Evolutionary conservation across 1,139 yeast genomes (phyloP).

Genomic region (Candida sp.): DNA sequence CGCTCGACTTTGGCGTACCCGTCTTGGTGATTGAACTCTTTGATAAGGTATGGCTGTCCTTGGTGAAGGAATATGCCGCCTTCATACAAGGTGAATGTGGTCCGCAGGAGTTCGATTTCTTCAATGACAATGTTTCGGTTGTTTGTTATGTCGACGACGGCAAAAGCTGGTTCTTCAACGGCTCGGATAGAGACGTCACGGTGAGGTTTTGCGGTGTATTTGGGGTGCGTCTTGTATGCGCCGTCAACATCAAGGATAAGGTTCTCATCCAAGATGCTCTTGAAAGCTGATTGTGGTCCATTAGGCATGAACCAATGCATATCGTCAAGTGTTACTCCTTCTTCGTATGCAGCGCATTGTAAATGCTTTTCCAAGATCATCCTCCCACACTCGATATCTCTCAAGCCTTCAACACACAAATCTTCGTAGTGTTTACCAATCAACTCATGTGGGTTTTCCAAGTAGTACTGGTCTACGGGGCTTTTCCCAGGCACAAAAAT

Average conservation of each 20-base stretch:
- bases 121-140: slow-evolving; percentile 79
- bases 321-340: slow-evolving; percentile 56
- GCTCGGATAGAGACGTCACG: slow-evolving; percentile 78
- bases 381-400: slow-evolving; percentile 38
- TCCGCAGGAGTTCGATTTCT: slow-evolving; percentile 88
- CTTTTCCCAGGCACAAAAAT: slow-evolving; percentile 82
- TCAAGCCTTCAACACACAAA: slow-evolving; percentile 43
- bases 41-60: slow-evolving; percentile 86
- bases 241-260: slow-evolving; percentile 53
- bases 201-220: slow-evolving; percentile 83
- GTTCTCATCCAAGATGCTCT: slow-evolving; percentile 44
- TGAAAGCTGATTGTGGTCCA: slow-evolving; percentile 24
- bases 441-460: slow-evolving; percentile 71
- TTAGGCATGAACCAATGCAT: slow-evolving; percentile 49
- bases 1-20: slow-evolving; percentile 82
- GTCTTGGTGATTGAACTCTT: slow-evolving; percentile 79
- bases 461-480: slow-evolving; percentile 87
- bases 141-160: slow-evolving; percentile 88
- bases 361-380: slow-evolving; percentile 75
- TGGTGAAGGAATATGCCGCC: slow-evolving; percentile 97
- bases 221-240: slow-evolving; percentile 60
- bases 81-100: slow-evolving; percentile 90
- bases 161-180: slow-evolving; percentile 77
- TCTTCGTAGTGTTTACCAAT: slow-evolving; percentile 50
- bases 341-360: slow-evolving; percentile 94